Base-by-base conservation (phyloP, 495 filamentous ascomycete genomes). In the Trichocladium antarcticum region DNA sequence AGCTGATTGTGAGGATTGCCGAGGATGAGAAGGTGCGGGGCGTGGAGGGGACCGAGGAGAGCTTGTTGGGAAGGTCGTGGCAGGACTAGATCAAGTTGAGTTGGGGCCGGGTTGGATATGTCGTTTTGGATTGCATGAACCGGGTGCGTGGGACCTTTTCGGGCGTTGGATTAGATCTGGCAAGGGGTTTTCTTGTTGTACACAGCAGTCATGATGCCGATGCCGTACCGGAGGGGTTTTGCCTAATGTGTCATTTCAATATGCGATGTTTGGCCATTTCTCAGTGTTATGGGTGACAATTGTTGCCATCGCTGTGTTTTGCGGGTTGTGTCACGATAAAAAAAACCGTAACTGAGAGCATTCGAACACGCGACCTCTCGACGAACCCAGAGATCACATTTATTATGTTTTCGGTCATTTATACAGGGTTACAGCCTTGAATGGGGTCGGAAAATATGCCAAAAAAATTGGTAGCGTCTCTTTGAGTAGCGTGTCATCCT, bases 401-500 rank as follows among this genome's bases (percentile, higher is more conserved):
- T 3, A 3, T 27, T 2, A 4, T 6, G 31, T 14, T 4, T 10
- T 32, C 11, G 7, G 9, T 32, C 3, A 10, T 32, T 32, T 32
- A n/a, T 14, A 14, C 31, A 11, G 31, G 2, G 2, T 14, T 32
- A 11, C 7, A 10, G 31, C 9, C 2, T 32, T 10, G 11, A 11
- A 11, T 32, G 31, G 12, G 5, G 15, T 8, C 32, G 7, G 7
- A 40, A 47, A 41, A 7, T n/a, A 7, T 1, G 2, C 21, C 29
- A 35, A 79, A 83, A 83, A 83, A 83, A 81, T 84, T 73, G 77
- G 75, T 84, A 86, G 84, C 83, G 82, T 87, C 85, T 89, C 86
- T 89, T 88, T 89, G 84, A 86, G 88, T 85, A 88, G 87, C 86
- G 87, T 94, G 86, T 94, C 88, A 93, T 94, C 88, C 88, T 95